Evolutionary conservation across 306 rosid species (phyloP).

Genomic region (Vicia villosa): DNA sequence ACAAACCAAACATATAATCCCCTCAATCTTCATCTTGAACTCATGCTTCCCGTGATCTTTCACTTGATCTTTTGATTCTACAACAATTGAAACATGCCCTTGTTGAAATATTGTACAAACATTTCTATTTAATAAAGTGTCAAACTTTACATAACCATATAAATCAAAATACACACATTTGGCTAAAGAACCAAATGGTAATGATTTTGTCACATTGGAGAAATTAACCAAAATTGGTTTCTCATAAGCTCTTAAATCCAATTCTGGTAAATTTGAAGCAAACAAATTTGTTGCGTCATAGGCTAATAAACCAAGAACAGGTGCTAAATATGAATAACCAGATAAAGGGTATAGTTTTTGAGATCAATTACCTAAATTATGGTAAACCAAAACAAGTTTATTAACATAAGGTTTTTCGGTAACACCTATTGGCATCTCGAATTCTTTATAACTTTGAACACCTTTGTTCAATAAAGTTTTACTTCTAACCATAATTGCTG

Average conservation of each 20-base stretch:
- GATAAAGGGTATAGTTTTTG: conserved; percentile 50
- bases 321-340: conserved; percentile 54
- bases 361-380: conserved; percentile 61
- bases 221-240: conserved; percentile 49
- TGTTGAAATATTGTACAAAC: conserved; percentile 46
- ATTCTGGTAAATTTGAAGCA: conserved; percentile 46
- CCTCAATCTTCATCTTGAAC: conserved; percentile 31
- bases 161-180: conserved; percentile 58
- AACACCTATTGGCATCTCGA: conserved; percentile 59
- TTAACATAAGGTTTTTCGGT: conserved; percentile 50
- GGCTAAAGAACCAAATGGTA: conserved; percentile 26
- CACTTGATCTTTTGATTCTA: conserved; percentile 43
- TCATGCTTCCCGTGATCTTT: conserved; percentile 3
- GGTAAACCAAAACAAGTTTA: conserved; percentile 56
- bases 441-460: conserved; percentile 46
- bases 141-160: conserved; percentile 50
- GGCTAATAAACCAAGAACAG: conserved; percentile 58
- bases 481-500: conserved; percentile 55
- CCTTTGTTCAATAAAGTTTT: conserved; percentile 51
- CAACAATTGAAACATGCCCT: conserved; percentile 61
- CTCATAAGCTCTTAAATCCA: conserved; percentile 40
- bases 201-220: conserved; percentile 17
- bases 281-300: conserved; percentile 48
- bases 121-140: conserved; percentile 38
- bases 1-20: conserved; percentile 35